Base-by-base conservation (phyloP, 306 rosid species). In the Castanea sativa region DNA sequence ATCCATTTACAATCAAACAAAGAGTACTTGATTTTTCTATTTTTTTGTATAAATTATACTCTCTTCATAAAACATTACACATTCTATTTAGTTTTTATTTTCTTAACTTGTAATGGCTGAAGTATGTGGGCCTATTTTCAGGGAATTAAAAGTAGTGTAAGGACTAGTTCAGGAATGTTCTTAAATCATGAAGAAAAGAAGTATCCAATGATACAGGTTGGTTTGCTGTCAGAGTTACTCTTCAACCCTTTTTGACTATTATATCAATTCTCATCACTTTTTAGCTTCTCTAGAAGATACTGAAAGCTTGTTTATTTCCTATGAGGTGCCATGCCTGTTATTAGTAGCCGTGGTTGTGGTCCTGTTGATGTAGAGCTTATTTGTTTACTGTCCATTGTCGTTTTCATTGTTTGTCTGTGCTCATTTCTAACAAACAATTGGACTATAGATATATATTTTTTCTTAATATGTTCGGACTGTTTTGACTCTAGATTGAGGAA, bases 151-250 rank as follows among this genome's bases (percentile, higher is more conserved):
- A 94, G 97, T 84, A 81, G 88, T 56, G 97, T 92, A 56, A 89
- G 99, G 85, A 94, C 99, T 69, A 94, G 99, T 87, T 92, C 97
- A 80, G 99, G 99, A 64, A 94, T 92, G 99, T 94, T 94, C 88
- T 78, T 94, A 78, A 86, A 53, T 77, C 53, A 61, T 51, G 90
- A 85, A 33, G 97, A 94, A 83, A 92, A 79, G 81, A 88, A 89
- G 78, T 90, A 86, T 84, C 95, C 97, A 4, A 92, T 91, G 92
- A 69, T 94, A 69, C 89, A 90, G 85, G 99, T 94, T 82, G 81
- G 80, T 72, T 60, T 61, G 52, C 79, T 78, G 23, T 78, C 45
- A 25, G 58, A 80, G 73, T 69, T 56, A 41, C 27, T 69, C 61
- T 32, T 21, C 65, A 59, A 59, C 33, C 33, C 16, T 64, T 20